A percentile compares a stretch with the other conserved stretches of the same genome.
phyloP scores from a whole-genome alignment of 768 basidiomycete genomes.

The Boletus rubropictus region DNA sequence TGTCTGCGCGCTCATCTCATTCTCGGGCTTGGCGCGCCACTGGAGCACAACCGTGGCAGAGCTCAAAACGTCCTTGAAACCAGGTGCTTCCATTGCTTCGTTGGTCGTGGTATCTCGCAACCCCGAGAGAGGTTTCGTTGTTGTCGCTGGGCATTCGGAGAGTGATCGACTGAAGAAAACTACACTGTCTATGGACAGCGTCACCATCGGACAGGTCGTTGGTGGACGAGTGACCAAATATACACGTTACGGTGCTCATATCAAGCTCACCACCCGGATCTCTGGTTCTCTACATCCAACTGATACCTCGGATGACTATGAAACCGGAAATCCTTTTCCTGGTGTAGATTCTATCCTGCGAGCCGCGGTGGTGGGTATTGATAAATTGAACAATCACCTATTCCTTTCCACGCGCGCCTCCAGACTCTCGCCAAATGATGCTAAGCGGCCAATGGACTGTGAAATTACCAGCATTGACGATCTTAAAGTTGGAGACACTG shows the following conservation, averaged over 20 bases:
- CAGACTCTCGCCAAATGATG: slow-evolving; percentile 50
- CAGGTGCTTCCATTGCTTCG: slow-evolving; percentile 66
- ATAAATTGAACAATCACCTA: slow-evolving; percentile 60
- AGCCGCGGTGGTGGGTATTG: slow-evolving; percentile 64
- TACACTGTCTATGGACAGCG: slow-evolving; percentile 56
- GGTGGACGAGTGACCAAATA: slow-evolving; percentile 77
- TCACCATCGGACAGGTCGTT: slow-evolving; percentile 68
- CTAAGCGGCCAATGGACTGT: slow-evolving; percentile 51
- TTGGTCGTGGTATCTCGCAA: slow-evolving; percentile 88
- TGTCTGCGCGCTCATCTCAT: slow-evolving; percentile 76
- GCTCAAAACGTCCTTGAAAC: slow-evolving; percentile 54
- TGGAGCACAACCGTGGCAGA: slow-evolving; percentile 61
- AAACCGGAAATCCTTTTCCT: slow-evolving; percentile 50
- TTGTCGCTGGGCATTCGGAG: slow-evolving; percentile 72
- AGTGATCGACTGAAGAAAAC: slow-evolving; percentile 45
- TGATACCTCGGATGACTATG: slow-evolving; percentile 78
- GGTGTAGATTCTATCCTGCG: slow-evolving; percentile 61
- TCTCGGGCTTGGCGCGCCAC: slow-evolving; percentile 82
- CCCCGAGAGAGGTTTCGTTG: slow-evolving; percentile 77
- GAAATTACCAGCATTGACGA: slow-evolving; percentile 60
- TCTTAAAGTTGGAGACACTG: slow-evolving; percentile 63
- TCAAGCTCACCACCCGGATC: slow-evolving; percentile 70
- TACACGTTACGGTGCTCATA: slow-evolving; percentile 60
- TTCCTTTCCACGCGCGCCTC: slow-evolving; percentile 80
- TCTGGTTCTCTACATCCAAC: slow-evolving; percentile 77